Conservation (phyloP, 805 yeast genomes). For the Yamadazyma paraphyllophila region DNA sequence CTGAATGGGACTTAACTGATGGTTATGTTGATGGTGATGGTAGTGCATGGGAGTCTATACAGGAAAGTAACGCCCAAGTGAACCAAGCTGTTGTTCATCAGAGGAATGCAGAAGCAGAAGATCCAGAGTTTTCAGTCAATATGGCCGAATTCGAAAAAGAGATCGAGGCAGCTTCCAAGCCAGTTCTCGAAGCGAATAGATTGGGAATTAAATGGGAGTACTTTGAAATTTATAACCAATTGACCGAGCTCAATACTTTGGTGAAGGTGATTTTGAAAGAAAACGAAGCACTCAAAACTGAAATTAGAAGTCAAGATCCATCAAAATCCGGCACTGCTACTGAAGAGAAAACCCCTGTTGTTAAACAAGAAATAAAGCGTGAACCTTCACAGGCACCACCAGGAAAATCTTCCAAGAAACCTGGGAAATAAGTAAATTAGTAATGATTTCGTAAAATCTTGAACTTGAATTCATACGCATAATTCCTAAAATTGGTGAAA, state of each 20-base stretch:
- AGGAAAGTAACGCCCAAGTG: constrained; percentile 39
- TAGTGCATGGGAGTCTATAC: constrained; percentile 36
- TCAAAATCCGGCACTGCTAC: background rate
- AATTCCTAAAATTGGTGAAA: no score
- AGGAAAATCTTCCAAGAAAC: no score
- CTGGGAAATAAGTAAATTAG: no score
- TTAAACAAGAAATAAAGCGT: no score
- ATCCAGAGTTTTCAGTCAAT: constrained; percentile 63
- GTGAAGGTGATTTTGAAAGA: constrained; percentile 21
- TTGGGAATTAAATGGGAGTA: constrained; percentile 65
- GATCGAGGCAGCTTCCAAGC: constrained; percentile 54
- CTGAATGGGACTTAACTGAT: constrained; percentile 82
- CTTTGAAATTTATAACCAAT: constrained; percentile 51
- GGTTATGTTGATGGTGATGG: constrained; percentile 51
- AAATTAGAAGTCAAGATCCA: background rate
- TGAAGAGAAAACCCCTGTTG: background rate
- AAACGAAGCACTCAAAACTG: constrained; percentile 3
- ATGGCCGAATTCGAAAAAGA: constrained; percentile 48
- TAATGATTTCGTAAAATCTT: no score
- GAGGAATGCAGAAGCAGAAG: constrained; percentile 61
- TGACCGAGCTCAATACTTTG: constrained; percentile 44
- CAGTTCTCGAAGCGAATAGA: constrained; percentile 53
- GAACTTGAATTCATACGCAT: no score
- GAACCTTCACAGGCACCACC: no score
- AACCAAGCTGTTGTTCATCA: constrained; percentile 45